Percentiles rank a stretch among this genome's conserved stretches.
phyloP scores from a whole-genome alignment of 1,284 basidiomycete genomes.

The Malassezia cuniculi region DNA sequence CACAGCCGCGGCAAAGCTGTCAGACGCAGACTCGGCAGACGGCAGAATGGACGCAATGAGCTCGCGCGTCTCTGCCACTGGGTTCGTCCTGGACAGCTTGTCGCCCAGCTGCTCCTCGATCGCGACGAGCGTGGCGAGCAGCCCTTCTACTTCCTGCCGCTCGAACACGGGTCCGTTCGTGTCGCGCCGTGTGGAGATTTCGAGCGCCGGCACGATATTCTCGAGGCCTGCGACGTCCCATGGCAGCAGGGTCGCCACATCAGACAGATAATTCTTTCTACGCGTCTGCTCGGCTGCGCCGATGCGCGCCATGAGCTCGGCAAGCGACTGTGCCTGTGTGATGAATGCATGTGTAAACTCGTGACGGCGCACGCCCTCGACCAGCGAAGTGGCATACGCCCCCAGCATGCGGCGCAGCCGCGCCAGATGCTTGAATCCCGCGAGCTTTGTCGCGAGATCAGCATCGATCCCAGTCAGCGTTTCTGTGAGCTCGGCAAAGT shows the following conservation, averaged over 20 bases:
- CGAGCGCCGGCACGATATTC: slow-evolving; percentile 26
- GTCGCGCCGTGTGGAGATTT: slow-evolving; percentile 31
- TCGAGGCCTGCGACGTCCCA: slow-evolving; percentile 35
- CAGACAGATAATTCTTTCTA: slow-evolving; percentile 21
- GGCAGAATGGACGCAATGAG: background rate
- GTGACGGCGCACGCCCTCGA: slow-evolving; percentile 76
- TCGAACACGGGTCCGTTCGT: slow-evolving; percentile 20
- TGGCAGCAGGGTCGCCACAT: slow-evolving; percentile 26
- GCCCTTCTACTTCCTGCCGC: slow-evolving; percentile 21
- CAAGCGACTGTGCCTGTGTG: slow-evolving; percentile 28
- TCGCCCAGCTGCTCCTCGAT: slow-evolving; percentile 20
- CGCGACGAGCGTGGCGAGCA: slow-evolving; percentile 24
- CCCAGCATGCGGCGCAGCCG: slow-evolving; percentile 78
- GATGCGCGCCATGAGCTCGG: slow-evolving; percentile 41
- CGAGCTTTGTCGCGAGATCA: slow-evolving; percentile 44
- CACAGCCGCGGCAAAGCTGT: background rate
- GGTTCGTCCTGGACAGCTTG: background rate
- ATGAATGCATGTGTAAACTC: slow-evolving; percentile 53
- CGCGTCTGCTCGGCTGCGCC: slow-evolving; percentile 28
- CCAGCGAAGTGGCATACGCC: slow-evolving; percentile 78
- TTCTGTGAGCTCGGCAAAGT: slow-evolving; percentile 31
- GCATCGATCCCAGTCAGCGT: slow-evolving; percentile 28
- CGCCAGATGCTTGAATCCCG: slow-evolving; percentile 76
- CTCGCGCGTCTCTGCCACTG: background rate
- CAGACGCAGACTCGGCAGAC: background rate